Evolutionary conservation across 148 eudicot genomes (phyloP), one percentile per base, ranked within the genome.

Genomic region (Rhododendron williamsianum): DNA sequence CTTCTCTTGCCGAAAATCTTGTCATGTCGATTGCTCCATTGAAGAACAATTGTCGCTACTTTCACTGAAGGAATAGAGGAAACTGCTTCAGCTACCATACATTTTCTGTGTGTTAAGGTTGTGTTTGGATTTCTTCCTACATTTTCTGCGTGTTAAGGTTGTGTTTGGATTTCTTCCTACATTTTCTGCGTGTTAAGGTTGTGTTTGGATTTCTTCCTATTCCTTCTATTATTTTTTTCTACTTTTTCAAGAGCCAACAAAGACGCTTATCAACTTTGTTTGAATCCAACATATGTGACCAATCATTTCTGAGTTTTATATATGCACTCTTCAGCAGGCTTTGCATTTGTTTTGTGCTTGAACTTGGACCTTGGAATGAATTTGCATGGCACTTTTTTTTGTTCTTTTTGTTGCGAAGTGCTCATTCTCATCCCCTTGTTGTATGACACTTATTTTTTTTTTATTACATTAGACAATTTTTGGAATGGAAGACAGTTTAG

Each of bases 1-100:
- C 8, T 87, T 84, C 76, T 89, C 95, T 38, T 94, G 96, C 81
- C 87, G 95, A 48, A 94, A 91, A 52, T 89, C 98, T 58, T 96
- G 98, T 88, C 96, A 94, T 82, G 91, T 93, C 2, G 98, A 94
- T 85, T 92, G 92, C 86, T 84, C 94, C 60, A 88, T 96, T 52
- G 94, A 94, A 21, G 98, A 96, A 87, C 95, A 92, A 76, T 76
- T 96, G 41, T 86, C 95, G 1, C 80, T 91, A 56, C 85, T 94
- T 19, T 93, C 98, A 9, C 90, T 95, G 3, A 78, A 84, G 88
- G 80, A 78, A 21, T 84, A 30, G 49, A 60, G 19, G 41, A 81
- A 86, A 38, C 60, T 27, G 71, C 69, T 72, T 38, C 78, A 80
- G 52, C 36, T 46, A 7, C 56, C 30, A 65, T n/a, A 9, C 30